These are phyloP conservation scores for Dipteronia dyeriana DNA, from an alignment of 345 rosid genomes.

Conservation along the genomic window DNA sequence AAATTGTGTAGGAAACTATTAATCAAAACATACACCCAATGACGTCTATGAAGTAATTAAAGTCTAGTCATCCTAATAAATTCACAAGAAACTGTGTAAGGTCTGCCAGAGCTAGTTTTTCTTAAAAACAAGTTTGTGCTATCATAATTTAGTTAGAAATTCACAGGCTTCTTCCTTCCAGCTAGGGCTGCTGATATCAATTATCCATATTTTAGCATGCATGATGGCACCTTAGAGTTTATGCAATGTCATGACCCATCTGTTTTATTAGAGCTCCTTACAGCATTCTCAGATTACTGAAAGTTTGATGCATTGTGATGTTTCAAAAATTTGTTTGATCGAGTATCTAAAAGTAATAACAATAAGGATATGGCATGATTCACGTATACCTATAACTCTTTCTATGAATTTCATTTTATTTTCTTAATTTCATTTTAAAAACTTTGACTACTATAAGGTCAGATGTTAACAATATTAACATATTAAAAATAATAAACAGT, in stretches of 20 bases:
- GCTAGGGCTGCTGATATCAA: neutral
- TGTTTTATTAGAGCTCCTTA: neutral
- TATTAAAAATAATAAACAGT: too few species aligned
- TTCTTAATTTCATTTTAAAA: too few species aligned
- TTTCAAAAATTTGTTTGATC: neutral
- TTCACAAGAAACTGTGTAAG: neutral
- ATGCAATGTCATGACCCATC: neutral
- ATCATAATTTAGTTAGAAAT: neutral
- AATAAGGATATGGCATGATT: neutral
- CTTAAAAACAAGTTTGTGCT: neutral
- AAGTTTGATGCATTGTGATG: conserved; percentile 2
- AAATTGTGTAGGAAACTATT: neutral
- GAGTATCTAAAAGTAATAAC: too few species aligned
- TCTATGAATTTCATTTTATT: too few species aligned
- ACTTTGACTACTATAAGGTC: too few species aligned
- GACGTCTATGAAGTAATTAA: neutral
- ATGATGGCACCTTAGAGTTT: neutral
- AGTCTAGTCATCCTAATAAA: neutral
- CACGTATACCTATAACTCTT: neutral
- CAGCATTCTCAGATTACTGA: neutral
- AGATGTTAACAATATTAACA: too few species aligned
- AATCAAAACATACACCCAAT: neutral
- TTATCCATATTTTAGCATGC: neutral
- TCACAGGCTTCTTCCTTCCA: neutral
- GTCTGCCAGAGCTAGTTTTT: neutral